Conservation (phyloP, 2,329 filamentous ascomycete genomes). For the Fusarium sp. region DNA sequence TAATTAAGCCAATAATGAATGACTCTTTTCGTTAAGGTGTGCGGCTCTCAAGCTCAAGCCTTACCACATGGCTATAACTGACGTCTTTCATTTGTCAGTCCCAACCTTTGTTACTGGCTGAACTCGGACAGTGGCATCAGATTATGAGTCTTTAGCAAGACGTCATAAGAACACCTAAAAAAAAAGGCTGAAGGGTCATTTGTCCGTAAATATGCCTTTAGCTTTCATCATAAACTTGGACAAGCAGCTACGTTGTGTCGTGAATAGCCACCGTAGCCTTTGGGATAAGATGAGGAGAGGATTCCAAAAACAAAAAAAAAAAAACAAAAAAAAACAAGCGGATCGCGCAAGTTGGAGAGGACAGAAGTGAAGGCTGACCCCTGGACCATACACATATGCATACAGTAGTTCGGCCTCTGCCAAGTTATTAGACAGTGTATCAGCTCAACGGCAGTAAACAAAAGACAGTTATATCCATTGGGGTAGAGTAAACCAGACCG, state of each 20-base stretch:
- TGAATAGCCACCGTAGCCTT: neutral
- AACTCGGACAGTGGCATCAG: neutral
- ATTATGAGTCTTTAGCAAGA: neutral
- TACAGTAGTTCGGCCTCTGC: neutral
- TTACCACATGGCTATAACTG: slow-evolving; percentile 36
- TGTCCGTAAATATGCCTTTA: neutral
- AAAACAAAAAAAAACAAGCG: slow-evolving; percentile 16
- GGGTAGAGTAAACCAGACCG: too few species aligned
- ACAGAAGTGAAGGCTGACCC: slow-evolving; percentile 1
- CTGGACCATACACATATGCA: neutral
- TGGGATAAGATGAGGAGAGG: neutral
- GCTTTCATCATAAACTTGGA: neutral
- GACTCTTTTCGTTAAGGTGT: slow-evolving; percentile 39
- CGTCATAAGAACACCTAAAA: neutral
- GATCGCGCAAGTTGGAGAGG: neutral
- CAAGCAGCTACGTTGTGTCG: neutral
- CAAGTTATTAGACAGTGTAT: neutral
- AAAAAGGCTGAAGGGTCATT: neutral
- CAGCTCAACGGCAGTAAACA: too few species aligned
- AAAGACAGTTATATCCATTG: too few species aligned
- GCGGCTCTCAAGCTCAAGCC: slow-evolving; percentile 31
- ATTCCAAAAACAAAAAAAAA: slow-evolving; percentile 10
- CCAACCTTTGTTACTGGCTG: neutral
- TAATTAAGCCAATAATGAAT: slow-evolving; percentile 42
- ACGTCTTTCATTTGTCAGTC: slow-evolving; percentile 35